These are phyloP conservation scores for Populus deltoides DNA, from an alignment of 345 rosid species.

Conservation along the genomic window DNA sequence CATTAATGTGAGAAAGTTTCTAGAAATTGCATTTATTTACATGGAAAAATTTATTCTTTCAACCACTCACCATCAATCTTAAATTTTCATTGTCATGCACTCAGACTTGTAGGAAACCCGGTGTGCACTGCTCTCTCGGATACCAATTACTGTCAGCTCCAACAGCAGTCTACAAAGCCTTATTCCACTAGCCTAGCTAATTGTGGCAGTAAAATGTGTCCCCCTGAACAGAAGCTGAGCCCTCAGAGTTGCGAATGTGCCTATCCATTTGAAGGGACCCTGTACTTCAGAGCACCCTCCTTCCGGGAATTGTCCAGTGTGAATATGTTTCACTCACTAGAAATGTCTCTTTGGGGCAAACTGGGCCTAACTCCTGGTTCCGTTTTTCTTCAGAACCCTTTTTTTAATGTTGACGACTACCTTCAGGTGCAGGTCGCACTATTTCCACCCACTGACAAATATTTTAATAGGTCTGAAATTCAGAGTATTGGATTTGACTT, in stretches of 20 bases:
- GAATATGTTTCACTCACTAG: slow-evolving; percentile 62
- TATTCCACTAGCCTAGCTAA: slow-evolving; percentile 75
- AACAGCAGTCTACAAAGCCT: slow-evolving; percentile 47
- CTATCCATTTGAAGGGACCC: slow-evolving; percentile 79
- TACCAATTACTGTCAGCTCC: slow-evolving; percentile 69
- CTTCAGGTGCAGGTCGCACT: slow-evolving; percentile 78
- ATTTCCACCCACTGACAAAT: slow-evolving; percentile 58
- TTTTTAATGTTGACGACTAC: slow-evolving; percentile 81
- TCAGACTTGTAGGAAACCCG: slow-evolving; percentile 84
- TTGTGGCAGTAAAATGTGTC: slow-evolving; percentile 64
- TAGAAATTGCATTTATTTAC: not conserved
- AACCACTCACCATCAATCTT: not conserved
- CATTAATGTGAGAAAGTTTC: slow-evolving; percentile 50
- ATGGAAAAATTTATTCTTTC: not conserved
- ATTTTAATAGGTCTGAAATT: slow-evolving; percentile 62
- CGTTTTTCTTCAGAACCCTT: slow-evolving; percentile 73
- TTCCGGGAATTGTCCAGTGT: slow-evolving; percentile 69
- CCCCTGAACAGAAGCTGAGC: slow-evolving; percentile 64
- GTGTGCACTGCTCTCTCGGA: slow-evolving; percentile 67
- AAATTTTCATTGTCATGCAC: slow-evolving; percentile 17
- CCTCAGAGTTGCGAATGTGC: slow-evolving; percentile 95
- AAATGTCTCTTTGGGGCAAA: slow-evolving; percentile 75
- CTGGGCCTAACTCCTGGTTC: slow-evolving; percentile 78
- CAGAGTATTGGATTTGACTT: slow-evolving; percentile 71
- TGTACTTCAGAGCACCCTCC: slow-evolving; percentile 72